Base-by-base conservation (phyloP, 805 yeast genomes). In the Kuraishia capsulata region DNA sequence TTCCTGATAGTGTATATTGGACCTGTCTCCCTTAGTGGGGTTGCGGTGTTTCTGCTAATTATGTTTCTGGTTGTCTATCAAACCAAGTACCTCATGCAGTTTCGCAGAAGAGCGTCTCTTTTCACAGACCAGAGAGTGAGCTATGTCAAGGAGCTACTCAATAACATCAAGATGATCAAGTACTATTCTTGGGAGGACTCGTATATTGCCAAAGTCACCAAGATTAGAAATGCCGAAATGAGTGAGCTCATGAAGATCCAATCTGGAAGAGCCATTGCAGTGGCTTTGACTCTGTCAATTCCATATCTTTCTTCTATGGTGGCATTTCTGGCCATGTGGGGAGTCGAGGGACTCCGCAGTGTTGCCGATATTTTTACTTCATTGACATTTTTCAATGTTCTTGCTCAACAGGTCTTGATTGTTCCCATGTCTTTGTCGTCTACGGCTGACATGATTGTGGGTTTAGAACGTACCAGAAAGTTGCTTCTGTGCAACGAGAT, bases 171-270 rank as follows among this genome's bases (percentile, higher is more conserved):
- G 52, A 70, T 81, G 55, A 84, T 89, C 57, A 89, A 89, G 62
- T 83, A 73, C 54, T 89, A 88, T 55, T 84, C 94, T 1, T 89
- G 96, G 96, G 97, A 89, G 59, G 67, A 67, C 24, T 88, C 96
- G 1, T 89, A 86, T 54, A 66, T 69, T 39, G 55, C 68, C 9
- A 63, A 70, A 37, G 70, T 89, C 26, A 51, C 73, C 13, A 67
- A 65, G 9, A 65, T 75, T 20, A 73, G 97, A 54, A 49, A 52
- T 0, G 53, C 62, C 18, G 97, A 88, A 58, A 78, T 84, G 71
- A 47, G 52, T 3, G 62, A 65, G 36, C 70, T 89, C 42, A 69
- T 77, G 44, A 64, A 61, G 39, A 73, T 86, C 65, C 89, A 83
- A 50, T 64, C 77, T 33, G 54, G 75, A 20, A 75, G 89, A 54